Base-by-base conservation (phyloP, 1,284 basidiomycete genomes). In the Microbotryum saponariae region DNA sequence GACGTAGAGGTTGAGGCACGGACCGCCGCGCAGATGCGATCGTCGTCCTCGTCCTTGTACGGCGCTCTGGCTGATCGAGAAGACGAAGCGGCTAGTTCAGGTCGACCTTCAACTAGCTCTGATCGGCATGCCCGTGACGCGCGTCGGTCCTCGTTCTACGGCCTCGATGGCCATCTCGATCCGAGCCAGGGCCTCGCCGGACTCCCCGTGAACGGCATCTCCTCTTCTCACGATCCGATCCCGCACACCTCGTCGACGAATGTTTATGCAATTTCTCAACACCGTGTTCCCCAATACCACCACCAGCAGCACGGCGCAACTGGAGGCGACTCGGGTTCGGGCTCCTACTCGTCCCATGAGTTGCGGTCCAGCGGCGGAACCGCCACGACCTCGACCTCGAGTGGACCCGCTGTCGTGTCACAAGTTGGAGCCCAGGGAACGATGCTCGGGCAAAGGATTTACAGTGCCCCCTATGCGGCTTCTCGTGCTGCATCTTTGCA, bases 401-500 rank as follows among this genome's bases (percentile, higher is more conserved):
- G 37, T 42, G 37, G 37, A 16, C 37, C 12, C 37, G 37, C 37
- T 10, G 37, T 42, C 12, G 37, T 42, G 37, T 42, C 37, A 10
- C 37, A 18, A 10, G 37, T 42, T 6, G 37, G 37, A 18, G 37
- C 12, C 16, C 37, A 42, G 37, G 37, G 37, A 6, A 42, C 14
- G 12, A 42, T 42, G 37, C 37, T 42, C 16, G 37, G 37, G 1
- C 37, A 42, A 42, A 42, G 37, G 16, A 42, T 42, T 10, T 42
- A 42, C 37, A 42, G 37, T 42, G 62, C 64, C 1, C 66, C 66
- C 4, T 59, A 65, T 48, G 58, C 64, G 1, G 29, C 58, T 1
- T 62, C 59, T 18, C 56, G 61, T 14, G 57, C 66, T 1, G 66
- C 61, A 1, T 65, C 64, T 2, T 49, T 68, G 5, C 63, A 65